phyloP scores from a whole-genome alignment of 495 filamentous ascomycete species.

The Pyrenula aspistea region DNA sequence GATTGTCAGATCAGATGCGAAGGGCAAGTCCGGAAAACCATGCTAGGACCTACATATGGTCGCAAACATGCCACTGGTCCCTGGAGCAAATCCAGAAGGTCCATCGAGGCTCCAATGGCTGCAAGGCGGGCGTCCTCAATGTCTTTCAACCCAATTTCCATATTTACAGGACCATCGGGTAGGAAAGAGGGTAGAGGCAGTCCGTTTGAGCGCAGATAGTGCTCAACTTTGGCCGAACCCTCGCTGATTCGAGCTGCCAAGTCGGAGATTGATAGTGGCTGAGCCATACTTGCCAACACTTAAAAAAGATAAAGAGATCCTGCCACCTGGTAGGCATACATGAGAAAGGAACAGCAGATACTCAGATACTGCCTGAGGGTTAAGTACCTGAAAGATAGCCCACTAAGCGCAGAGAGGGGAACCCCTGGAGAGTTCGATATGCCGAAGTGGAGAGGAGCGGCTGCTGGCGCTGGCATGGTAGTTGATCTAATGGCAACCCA shows the following conservation, averaged over 20 bases:
- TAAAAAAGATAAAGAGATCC: too few species aligned
- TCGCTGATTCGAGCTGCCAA: background rate
- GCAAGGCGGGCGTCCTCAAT: constrained; percentile 5
- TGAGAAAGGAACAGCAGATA: too few species aligned
- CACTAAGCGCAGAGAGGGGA: too few species aligned
- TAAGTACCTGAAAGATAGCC: too few species aligned
- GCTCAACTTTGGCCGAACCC: constrained; percentile 1
- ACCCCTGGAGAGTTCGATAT: too few species aligned
- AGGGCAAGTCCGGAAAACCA: background rate
- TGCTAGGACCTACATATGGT: constrained; percentile 3
- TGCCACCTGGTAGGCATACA: too few species aligned
- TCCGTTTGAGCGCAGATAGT: constrained; percentile 1
- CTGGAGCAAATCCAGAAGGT: constrained; percentile 9
- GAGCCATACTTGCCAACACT: background rate
- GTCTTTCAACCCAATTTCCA: constrained; percentile 1
- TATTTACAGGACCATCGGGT: constrained; percentile 4
- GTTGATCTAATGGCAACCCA: too few species aligned
- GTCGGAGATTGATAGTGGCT: background rate
- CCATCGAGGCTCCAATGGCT: constrained; percentile 5
- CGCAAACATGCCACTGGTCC: constrained; percentile 6
- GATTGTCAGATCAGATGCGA: background rate
- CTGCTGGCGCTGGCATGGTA: too few species aligned
- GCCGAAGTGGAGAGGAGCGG: too few species aligned
- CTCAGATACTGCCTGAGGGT: too few species aligned
- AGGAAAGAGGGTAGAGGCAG: constrained; percentile 10